phyloP scores from a whole-genome alignment of 805 yeast species.

The Zygosaccharomyces pseudorouxii region DNA sequence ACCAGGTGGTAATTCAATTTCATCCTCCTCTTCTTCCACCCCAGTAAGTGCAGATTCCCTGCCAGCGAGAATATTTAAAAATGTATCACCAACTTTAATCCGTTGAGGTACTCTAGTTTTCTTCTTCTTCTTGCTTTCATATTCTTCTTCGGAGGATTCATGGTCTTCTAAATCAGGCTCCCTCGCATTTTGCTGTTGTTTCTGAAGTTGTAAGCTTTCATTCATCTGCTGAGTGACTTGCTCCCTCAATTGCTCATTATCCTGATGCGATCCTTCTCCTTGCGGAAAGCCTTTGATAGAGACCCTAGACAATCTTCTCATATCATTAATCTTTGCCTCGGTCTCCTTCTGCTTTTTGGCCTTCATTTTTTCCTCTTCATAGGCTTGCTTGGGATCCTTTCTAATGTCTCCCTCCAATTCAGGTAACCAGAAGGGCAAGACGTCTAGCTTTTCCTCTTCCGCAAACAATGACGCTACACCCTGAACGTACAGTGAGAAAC shows the following conservation, averaged over 20 bases:
- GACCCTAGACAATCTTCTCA: conserved; percentile 34
- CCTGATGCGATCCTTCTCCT: conserved; percentile 7
- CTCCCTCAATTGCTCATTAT: background rate
- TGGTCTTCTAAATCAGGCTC: conserved; percentile 52
- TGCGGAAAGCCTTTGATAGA: conserved; percentile 11
- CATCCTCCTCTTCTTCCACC: conserved; percentile 83
- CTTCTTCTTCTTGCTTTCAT: conserved; percentile 10
- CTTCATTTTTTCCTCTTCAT: conserved; percentile 58
- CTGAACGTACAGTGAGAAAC: conserved; percentile 87
- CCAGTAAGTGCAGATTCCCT: conserved; percentile 44
- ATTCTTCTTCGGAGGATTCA: conserved; percentile 48
- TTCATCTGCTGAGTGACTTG: conserved; percentile 3
- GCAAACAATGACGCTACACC: conserved; percentile 85
- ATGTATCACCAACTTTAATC: conserved; percentile 29
- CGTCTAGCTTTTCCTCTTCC: conserved; percentile 79
- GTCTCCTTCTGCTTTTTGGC: conserved; percentile 43
- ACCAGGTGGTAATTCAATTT: conserved; percentile 81
- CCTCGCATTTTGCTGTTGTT: conserved; percentile 17
- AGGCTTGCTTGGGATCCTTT: conserved; percentile 73
- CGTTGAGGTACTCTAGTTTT: conserved; percentile 28
- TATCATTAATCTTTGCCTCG: conserved; percentile 34
- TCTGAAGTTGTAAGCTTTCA: conserved; percentile 4
- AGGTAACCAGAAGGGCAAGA: conserved; percentile 91
- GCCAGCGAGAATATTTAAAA: conserved; percentile 39
- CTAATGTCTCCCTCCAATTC: conserved; percentile 78